Conservation (phyloP, 208 protist species). For the Herpetomonas tarakana region DNA sequence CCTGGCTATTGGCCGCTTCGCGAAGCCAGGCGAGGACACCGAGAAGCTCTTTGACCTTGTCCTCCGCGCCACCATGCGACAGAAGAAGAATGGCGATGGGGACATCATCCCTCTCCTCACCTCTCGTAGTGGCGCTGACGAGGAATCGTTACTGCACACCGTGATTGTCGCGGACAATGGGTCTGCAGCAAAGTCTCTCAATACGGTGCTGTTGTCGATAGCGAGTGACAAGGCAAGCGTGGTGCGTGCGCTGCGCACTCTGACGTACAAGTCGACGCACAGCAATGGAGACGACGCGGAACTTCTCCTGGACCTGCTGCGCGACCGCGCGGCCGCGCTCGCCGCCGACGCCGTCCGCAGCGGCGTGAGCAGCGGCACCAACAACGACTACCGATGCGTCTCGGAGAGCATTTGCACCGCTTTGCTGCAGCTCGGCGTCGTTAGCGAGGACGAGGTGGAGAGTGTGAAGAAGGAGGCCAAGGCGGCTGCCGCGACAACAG, state of each 20-base stretch:
- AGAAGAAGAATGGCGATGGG: conserved; percentile 11
- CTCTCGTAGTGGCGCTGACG: too few species aligned
- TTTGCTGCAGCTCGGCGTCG: not conserved
- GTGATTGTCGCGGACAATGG: conserved; percentile 25
- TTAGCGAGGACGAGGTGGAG: not conserved
- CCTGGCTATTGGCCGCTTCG: not conserved
- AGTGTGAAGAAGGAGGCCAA: not conserved
- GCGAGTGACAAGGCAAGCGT: conserved; percentile 10
- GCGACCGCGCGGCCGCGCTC: not conserved
- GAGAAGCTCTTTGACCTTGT: not conserved
- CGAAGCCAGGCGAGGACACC: not conserved
- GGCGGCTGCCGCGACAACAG: not conserved
- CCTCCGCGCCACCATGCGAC: conserved; percentile 1
- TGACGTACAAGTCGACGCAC: not conserved
- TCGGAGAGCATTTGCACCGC: not conserved
- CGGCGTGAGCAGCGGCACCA: not conserved
- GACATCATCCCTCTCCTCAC: too few species aligned
- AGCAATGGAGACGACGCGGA: not conserved
- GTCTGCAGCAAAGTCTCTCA: conserved; percentile 30
- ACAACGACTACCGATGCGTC: not conserved
- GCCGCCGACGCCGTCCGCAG: not conserved
- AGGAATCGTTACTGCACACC: conserved; percentile 36
- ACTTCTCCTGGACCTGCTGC: not conserved
- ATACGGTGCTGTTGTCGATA: conserved; percentile 11
- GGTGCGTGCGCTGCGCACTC: not conserved